Evolutionary conservation across 176 grass and related monocot genomes (phyloP).

Genomic region (Elaeis guineensis): DNA sequence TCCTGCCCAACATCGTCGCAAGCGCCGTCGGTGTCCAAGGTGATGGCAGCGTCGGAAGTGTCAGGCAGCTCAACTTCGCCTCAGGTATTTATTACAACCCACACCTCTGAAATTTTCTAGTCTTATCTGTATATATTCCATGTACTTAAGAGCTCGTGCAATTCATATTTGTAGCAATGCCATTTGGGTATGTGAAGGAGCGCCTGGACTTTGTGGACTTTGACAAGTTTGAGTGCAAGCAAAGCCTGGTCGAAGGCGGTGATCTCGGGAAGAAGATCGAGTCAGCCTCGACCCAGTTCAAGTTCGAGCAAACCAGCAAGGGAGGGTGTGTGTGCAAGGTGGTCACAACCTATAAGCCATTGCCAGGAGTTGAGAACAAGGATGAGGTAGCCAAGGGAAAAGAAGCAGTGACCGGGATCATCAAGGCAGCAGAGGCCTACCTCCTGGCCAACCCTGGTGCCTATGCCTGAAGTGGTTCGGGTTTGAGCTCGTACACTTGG

Average conservation of each 20-base stretch:
- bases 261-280: constrained; percentile 37
- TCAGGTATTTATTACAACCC: constrained; percentile 10
- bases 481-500: too few species aligned
- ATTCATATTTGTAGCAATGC: constrained; percentile 31
- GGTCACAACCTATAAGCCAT: constrained; percentile 24
- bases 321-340: constrained; percentile 57
- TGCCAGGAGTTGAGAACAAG: constrained; percentile 30
- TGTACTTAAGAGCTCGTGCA: too few species aligned
- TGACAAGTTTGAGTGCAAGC: constrained; percentile 52
- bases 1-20: constrained; percentile 38
- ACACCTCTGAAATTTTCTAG: too few species aligned
- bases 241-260: constrained; percentile 50
- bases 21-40: constrained; percentile 41
- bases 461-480: too few species aligned
- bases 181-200: constrained; percentile 50
- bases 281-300: constrained; percentile 37
- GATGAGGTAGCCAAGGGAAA: constrained; percentile 43
- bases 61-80: constrained; percentile 84
- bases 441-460: constrained; percentile 22
- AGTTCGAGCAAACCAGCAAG: constrained; percentile 37
- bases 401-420: constrained; percentile 21
- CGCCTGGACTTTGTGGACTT: constrained; percentile 45
- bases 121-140: too few species aligned
- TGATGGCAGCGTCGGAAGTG: constrained; percentile 31
- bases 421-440: constrained; percentile 51